phyloP scores from a whole-genome alignment of 2,329 filamentous ascomycete species.

The Uncinocarpus reesii region DNA sequence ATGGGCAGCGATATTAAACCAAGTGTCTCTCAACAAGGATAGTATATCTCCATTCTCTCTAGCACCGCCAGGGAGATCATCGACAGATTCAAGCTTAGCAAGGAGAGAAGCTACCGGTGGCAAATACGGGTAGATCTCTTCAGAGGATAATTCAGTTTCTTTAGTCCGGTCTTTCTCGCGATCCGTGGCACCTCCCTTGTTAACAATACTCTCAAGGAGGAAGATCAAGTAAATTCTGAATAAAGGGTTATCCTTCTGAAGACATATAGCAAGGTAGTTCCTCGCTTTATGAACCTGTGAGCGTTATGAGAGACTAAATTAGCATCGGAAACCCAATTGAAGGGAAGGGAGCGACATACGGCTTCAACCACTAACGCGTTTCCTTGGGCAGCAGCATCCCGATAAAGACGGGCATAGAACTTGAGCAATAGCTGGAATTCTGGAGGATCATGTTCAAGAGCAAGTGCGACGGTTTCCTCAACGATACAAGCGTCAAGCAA shows the following conservation, averaged over 20 bases:
- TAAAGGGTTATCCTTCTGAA: conserved; percentile 56
- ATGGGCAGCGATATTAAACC: conserved; percentile 96
- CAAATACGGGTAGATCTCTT: conserved; percentile 78
- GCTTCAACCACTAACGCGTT: conserved; percentile 60
- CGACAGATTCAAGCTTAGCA: conserved; percentile 37
- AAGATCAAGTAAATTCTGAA: conserved; percentile 77
- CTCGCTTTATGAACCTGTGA: conserved; percentile 63
- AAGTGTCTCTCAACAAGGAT: conserved; percentile 74
- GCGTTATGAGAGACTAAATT: conserved; percentile 5
- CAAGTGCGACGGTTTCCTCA: conserved; percentile 65
- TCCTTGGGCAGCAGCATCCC: conserved; percentile 60
- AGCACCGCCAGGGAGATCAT: conserved; percentile 24
- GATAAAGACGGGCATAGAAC: conserved; percentile 64
- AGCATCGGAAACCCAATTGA: background rate
- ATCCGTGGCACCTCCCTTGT: conserved; percentile 76
- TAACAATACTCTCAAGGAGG: conserved; percentile 75
- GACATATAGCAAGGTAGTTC: conserved; percentile 63
- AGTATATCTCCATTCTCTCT: conserved; percentile 53
- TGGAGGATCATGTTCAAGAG: conserved; percentile 62
- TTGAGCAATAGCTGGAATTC: conserved; percentile 83
- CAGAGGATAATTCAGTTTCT: conserved; percentile 71
- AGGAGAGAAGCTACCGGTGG: conserved; percentile 80
- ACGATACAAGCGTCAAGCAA: conserved; percentile 78
- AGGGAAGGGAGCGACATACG: conserved; percentile 40
- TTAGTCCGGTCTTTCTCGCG: conserved; percentile 61